Evolutionary conservation across 768 basidiomycete genomes (phyloP).

Genomic region (Boletus pseudo-olivaceus): DNA sequence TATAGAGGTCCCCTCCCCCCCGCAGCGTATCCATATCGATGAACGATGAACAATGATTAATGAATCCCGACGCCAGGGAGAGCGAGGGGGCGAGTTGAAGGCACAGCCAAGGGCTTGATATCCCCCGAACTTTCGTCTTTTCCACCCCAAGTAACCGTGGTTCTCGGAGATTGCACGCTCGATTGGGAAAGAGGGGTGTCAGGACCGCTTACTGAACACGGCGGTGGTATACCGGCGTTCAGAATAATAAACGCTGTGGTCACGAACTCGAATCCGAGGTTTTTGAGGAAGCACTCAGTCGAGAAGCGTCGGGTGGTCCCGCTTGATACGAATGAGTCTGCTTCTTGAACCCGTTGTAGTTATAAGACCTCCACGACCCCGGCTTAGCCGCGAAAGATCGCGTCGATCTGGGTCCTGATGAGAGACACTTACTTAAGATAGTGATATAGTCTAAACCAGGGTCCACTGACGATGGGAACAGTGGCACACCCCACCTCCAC

Average conservation of each 20-base stretch:
- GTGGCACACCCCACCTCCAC: neutral
- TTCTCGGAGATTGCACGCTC: constrained; percentile 1
- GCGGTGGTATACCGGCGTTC: neutral
- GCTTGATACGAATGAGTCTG: too few species aligned
- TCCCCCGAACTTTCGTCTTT: neutral
- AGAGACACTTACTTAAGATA: too few species aligned
- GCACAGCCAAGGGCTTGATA: neutral
- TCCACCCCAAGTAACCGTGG: neutral
- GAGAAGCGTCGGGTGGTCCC: too few species aligned
- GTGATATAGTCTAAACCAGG: too few species aligned
- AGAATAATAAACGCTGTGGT: neutral
- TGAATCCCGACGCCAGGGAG: neutral
- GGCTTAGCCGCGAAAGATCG: neutral
- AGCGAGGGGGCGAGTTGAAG: neutral
- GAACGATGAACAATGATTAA: too few species aligned
- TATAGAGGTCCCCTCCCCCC: too few species aligned
- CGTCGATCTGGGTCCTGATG: too few species aligned
- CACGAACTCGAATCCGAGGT: neutral
- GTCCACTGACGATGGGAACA: neutral
- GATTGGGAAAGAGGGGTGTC: neutral
- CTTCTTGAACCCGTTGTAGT: too few species aligned
- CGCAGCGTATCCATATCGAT: neutral
- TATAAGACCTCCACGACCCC: too few species aligned
- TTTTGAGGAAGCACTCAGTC: too few species aligned
- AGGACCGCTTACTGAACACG: too few species aligned